Evolutionary conservation across 306 rosid species (phyloP).

Genomic region (Nissolia schottii): DNA sequence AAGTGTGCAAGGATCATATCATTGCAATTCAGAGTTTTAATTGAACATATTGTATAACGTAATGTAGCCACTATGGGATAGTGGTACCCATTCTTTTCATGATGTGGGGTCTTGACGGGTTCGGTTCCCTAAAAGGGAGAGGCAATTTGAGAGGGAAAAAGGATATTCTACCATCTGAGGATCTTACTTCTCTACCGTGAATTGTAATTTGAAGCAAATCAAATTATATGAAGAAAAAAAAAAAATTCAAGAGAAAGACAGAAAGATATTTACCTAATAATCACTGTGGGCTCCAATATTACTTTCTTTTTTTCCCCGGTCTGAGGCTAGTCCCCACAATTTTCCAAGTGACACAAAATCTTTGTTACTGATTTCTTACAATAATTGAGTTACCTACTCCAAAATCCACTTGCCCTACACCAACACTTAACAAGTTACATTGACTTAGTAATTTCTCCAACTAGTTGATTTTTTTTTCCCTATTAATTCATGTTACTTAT

Average conservation of each 20-base stretch:
- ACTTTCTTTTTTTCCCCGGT: not conserved
- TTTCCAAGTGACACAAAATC: conserved; percentile 22
- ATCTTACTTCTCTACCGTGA: not conserved
- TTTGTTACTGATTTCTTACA: conserved; percentile 21
- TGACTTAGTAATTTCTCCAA: conserved; percentile 22
- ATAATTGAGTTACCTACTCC: conserved; percentile 29
- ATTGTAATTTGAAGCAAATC: conserved; percentile 16
- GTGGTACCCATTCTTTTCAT: conserved; percentile 16
- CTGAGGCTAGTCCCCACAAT: conserved; percentile 17
- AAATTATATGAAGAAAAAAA: not conserved
- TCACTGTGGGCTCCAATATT: conserved; percentile 30
- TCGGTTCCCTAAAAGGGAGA: conserved; percentile 15
- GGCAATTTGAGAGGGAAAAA: conserved; percentile 23
- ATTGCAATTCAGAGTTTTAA: not conserved
- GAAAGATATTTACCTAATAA: not conserved
- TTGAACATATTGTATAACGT: too few relatives aligned
- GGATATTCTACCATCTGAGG: conserved; percentile 16
- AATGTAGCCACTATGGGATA: conserved; percentile 10
- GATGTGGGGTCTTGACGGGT: conserved; percentile 20
- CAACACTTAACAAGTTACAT: conserved; percentile 15
- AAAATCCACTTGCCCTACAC: conserved; percentile 5
- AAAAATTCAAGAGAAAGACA: not conserved
- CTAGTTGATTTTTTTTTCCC: conserved; percentile 14
- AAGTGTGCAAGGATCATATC: not conserved
- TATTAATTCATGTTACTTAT: not conserved